These are phyloP conservation scores for Citrullus mucosospermus DNA, from an alignment of 306 rosid genomes.

Conservation along the genomic window DNA sequence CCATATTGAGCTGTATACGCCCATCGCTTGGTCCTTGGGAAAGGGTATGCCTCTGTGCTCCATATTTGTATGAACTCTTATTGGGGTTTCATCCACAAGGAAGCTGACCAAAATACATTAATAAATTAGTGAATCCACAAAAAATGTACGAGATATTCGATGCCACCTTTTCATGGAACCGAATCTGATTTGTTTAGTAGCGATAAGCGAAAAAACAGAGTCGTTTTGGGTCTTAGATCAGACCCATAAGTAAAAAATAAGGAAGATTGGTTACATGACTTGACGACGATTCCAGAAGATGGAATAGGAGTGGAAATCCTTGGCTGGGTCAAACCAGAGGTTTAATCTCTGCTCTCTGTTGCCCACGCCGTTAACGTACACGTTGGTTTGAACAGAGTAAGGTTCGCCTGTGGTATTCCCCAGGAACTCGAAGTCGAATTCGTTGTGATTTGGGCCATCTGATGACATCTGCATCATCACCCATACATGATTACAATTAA, in stretches of 20 bases:
- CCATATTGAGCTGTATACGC: constrained; percentile 92
- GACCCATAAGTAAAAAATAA: no score
- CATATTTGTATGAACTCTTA: constrained; percentile 69
- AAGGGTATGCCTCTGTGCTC: constrained; percentile 75
- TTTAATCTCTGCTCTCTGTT: constrained; percentile 85
- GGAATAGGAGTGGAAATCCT: constrained; percentile 66
- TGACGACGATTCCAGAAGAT: constrained; percentile 89
- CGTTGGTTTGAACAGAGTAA: constrained; percentile 72
- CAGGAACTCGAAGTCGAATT: constrained; percentile 85
- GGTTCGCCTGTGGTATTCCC: constrained; percentile 92
- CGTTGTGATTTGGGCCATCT: constrained; percentile 76
- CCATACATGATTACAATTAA: not conserved
- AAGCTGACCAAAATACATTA: constrained; percentile 26
- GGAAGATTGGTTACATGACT: constrained; percentile 51
- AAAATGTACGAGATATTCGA: no score
- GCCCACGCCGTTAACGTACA: constrained; percentile 80
- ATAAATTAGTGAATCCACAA: not conserved
- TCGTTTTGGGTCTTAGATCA: not conserved
- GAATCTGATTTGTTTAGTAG: not conserved
- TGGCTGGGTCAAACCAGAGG: constrained; percentile 94
- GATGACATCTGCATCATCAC: constrained; percentile 68
- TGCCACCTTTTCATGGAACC: no score
- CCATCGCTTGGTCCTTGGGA: constrained; percentile 94
- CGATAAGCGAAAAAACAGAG: not conserved
- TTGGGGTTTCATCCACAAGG: constrained; percentile 74